Conservation (phyloP, 805 yeast species). For the Candida golubevii region DNA sequence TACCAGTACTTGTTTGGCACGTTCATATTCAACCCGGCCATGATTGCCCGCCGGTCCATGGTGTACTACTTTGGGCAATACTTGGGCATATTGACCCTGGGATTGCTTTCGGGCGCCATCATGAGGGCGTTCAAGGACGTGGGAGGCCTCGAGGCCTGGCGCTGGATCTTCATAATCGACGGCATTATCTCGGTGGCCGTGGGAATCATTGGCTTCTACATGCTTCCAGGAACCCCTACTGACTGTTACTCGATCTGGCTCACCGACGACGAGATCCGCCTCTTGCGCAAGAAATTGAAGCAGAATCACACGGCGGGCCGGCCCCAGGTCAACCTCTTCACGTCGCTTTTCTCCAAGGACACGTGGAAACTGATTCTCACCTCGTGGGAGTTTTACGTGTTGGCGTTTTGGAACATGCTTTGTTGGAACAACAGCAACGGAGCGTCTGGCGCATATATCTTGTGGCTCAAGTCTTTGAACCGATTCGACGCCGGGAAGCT, state of each 20-base stretch:
- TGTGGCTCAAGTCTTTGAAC: conserved; percentile 47
- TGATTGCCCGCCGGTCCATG: conserved; percentile 24
- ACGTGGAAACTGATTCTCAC: conserved; percentile 52
- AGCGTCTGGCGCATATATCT: conserved; percentile 50
- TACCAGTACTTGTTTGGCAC: conserved; percentile 25
- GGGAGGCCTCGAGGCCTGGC: conserved; percentile 16
- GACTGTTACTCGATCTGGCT: conserved; percentile 17
- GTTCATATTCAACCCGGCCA: conserved; percentile 22
- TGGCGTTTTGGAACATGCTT: conserved; percentile 51
- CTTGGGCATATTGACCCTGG: conserved; percentile 27
- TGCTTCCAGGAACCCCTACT: conserved; percentile 20
- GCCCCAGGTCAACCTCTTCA: conserved; percentile 14
- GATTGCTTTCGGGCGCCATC: conserved; percentile 23
- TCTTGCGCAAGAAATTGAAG: conserved; percentile 35
- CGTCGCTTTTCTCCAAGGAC: conserved; percentile 17
- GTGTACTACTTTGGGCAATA: conserved; percentile 27
- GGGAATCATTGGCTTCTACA: conserved; percentile 16
- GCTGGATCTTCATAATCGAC: conserved; percentile 18
- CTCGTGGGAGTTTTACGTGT: conserved; percentile 58
- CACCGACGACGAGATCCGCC: conserved; percentile 17
- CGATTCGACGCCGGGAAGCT: conserved; percentile 28
- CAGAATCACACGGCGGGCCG: conserved; percentile 17
- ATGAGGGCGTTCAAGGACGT: conserved; percentile 11
- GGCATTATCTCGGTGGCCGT: conserved; percentile 16
- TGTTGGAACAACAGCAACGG: conserved; percentile 61